A percentile compares a stretch with the other conserved stretches of the same genome.
Evolutionary conservation across 1,284 basidiomycete genomes (phyloP).

Genomic region (Cutaneotrichosporon dermatis): DNA sequence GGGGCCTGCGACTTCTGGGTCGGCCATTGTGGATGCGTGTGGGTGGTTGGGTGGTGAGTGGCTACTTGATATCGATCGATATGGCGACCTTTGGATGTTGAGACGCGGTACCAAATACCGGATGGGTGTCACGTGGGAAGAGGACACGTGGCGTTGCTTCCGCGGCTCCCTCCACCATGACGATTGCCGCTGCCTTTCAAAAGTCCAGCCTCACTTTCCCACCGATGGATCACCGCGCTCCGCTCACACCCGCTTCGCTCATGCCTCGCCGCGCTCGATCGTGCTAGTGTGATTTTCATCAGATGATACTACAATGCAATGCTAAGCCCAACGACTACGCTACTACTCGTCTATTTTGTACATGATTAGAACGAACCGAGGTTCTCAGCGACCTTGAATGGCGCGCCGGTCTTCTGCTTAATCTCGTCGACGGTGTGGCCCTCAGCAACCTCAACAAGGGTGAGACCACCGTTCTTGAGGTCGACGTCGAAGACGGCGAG

Average conservation of each 20-base stretch:
- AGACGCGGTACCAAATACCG: background rate
- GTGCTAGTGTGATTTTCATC: background rate
- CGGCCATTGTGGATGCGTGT: conserved; percentile 10
- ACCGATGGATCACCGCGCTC: too few species aligned
- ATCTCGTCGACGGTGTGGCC: conserved; percentile 81
- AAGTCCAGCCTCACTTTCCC: too few species aligned
- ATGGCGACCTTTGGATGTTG: background rate
- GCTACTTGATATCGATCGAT: background rate
- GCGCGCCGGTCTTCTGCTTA: conserved; percentile 73
- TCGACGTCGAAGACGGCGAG: conserved; percentile 85
- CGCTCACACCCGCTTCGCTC: too few species aligned
- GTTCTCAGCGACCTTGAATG: conserved; percentile 57
- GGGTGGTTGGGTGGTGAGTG: background rate
- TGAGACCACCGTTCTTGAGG: conserved; percentile 61
- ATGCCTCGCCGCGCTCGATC: too few species aligned
- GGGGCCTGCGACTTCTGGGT: conserved; percentile 13
- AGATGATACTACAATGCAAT: conserved; percentile 7
- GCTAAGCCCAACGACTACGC: background rate
- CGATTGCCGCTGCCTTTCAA: too few species aligned
- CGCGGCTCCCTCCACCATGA: too few species aligned
- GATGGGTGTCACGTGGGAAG: too few species aligned
- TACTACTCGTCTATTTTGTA: background rate
- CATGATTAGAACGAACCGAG: conserved; percentile 33
- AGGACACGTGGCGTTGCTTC: too few species aligned
- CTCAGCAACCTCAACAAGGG: conserved; percentile 74